Evolutionary conservation across 2,329 filamentous ascomycete species (phyloP), one percentile per base, ranked within the genome.

Genomic region (Arthrobotrys musiformis): DNA sequence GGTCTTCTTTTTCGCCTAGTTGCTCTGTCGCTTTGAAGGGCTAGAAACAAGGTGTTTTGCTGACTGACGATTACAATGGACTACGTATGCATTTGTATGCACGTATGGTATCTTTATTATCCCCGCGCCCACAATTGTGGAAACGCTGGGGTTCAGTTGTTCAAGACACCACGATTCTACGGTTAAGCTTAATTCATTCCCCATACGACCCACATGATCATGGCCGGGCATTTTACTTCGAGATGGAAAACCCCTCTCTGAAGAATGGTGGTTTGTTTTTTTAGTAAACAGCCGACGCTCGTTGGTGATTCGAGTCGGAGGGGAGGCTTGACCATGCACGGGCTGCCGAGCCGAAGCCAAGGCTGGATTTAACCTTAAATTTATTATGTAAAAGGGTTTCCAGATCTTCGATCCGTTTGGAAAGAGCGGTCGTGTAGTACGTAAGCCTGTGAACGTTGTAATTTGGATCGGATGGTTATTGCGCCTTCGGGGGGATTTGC

Each of bases 331-430:
- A 54, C 26, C 54, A 58, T 58, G 33, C 54, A 40, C 9, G 19
- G n/a, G 33, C 24, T 24, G 54, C 54, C 54, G 30, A 58, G 54
- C 54, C 30, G 54, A 37, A n/a, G 54, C 54, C 54, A 58, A 58
- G 54, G 30, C 9, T 58, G 30, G 4, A 58, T 58, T 58, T 58
- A 58, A 58, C 54, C 54, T 58, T 58, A 58, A 37, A 58, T 37
- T 40, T 58, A 40, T 58, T 58, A 40, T 58, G 54, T 58, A 58
- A 58, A 24, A 7, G 22, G n/a, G 9, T 56, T 56, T 56, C 35
- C 7, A n/a, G 22, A 28, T 50, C 9, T 50, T 50, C 22, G 24
- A 54, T 50, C 4, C n/a, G 42, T 28, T 50, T 6, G n/a, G 17
- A 22, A 6, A 15, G 22, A 26, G 50, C 11, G 26, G 2, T 56